Conservation (phyloP, 345 rosid genomes). For the Noccaea bulbosa region DNA sequence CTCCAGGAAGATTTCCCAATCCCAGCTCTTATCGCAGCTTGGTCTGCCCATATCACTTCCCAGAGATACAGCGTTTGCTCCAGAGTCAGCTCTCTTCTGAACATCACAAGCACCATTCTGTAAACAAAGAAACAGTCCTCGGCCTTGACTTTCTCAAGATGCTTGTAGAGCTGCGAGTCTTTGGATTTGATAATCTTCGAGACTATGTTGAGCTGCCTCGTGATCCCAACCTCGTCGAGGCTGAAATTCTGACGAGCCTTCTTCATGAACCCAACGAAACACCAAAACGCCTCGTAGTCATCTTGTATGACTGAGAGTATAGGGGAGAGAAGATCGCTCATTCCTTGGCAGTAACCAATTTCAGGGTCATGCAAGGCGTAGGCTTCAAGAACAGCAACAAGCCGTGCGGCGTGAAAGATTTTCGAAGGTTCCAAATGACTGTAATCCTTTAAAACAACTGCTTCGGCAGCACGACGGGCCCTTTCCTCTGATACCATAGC, state of each 20-base stretch:
- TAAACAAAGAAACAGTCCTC: slow-evolving; percentile 98
- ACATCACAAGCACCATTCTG: slow-evolving; percentile 95
- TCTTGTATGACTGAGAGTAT: slow-evolving; percentile 72
- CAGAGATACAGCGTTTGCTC: slow-evolving; percentile 88
- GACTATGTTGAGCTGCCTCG: slow-evolving; percentile 79
- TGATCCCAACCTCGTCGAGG: slow-evolving; percentile 90
- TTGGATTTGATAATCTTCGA: slow-evolving; percentile 86
- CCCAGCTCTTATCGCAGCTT: slow-evolving; percentile 89
- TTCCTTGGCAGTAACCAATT: slow-evolving; percentile 98
- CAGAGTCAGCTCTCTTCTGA: slow-evolving; percentile 82
- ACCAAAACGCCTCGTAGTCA: slow-evolving; percentile 96
- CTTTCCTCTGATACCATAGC: slow-evolving; percentile 61
- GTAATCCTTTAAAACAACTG: slow-evolving; percentile 80
- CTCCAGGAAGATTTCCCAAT: slow-evolving; percentile 89
- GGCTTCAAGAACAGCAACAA: slow-evolving; percentile 94
- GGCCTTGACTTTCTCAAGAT: slow-evolving; percentile 86
- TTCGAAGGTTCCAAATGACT: slow-evolving; percentile 74
- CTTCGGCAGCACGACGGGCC: slow-evolving; percentile 71
- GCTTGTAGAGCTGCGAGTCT: slow-evolving; percentile 87
- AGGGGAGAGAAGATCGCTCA: slow-evolving; percentile 97
- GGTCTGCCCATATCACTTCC: slow-evolving; percentile 99
- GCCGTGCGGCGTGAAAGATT: slow-evolving; percentile 89
- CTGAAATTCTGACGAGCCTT: slow-evolving; percentile 96
- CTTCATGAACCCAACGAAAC: slow-evolving; percentile 93
- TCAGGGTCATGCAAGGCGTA: slow-evolving; percentile 88